Evolutionary conservation across 2,329 filamentous ascomycete species (phyloP).

Genomic region (Calonectria henricotiae): DNA sequence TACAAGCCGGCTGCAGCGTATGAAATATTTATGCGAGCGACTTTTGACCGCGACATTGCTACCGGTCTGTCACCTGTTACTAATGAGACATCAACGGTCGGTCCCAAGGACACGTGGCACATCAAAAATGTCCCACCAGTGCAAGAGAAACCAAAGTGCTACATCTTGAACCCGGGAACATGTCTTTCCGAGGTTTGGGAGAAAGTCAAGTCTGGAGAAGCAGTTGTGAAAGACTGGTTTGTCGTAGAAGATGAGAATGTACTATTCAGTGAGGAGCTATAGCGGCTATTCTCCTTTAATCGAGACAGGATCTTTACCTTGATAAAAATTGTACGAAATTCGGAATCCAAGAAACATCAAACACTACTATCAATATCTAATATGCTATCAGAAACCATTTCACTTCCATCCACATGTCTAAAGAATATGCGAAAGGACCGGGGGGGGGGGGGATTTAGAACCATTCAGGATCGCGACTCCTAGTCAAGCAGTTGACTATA

Average conservation of each 20-base stretch:
- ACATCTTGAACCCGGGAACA: constrained; percentile 69
- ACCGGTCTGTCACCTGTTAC: constrained; percentile 69
- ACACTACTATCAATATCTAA: neutral
- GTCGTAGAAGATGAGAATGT: constrained; percentile 45
- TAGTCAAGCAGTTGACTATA: neutral
- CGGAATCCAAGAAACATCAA: neutral
- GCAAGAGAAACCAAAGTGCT: constrained; percentile 71
- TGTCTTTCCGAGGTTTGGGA: constrained; percentile 71
- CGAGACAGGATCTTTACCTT: too few relatives aligned
- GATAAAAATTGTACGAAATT: too few relatives aligned
- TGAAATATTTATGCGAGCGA: constrained; percentile 73
- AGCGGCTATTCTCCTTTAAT: neutral
- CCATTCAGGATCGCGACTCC: neutral
- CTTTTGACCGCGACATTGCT: constrained; percentile 70
- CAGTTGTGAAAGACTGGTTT: constrained; percentile 63
- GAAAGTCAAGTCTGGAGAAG: constrained; percentile 68
- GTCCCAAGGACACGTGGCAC: constrained; percentile 73
- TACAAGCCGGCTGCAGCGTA: constrained; percentile 74
- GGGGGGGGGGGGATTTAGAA: too few relatives aligned
- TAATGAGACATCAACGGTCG: constrained; percentile 67
- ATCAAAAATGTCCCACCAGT: constrained; percentile 68
- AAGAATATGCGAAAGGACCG: too few relatives aligned
- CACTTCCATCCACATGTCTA: too few relatives aligned
- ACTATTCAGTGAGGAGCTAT: constrained; percentile 4
- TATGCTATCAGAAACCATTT: neutral